Conservation (phyloP, 2,329 filamentous ascomycete species). For the Cladophialophora chaetospira region DNA sequence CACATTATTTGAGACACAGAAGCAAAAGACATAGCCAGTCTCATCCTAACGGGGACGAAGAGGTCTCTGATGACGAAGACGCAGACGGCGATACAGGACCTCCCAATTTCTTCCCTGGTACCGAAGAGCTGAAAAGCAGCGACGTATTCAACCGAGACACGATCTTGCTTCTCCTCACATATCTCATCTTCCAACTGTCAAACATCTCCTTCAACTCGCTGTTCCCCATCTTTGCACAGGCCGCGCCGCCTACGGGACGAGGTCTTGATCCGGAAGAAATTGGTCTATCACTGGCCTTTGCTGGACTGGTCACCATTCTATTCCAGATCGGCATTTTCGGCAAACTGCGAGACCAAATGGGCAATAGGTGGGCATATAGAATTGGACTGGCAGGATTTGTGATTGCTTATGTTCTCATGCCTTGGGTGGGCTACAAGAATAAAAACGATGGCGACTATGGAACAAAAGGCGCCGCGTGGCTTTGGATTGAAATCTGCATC, state of each 20-base stretch:
- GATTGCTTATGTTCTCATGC: constrained; percentile 81
- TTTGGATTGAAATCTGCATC: constrained; percentile 78
- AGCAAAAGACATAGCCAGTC: constrained; percentile 13
- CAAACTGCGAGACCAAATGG: constrained; percentile 72
- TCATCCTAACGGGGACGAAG: constrained; percentile 10
- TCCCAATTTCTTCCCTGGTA: constrained; percentile 40
- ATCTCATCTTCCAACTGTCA: constrained; percentile 88
- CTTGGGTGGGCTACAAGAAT: constrained; percentile 78
- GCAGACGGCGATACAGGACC: constrained; percentile 46
- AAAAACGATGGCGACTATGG: constrained; percentile 52
- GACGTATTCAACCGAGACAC: constrained; percentile 78
- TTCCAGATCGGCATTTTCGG: constrained; percentile 90
- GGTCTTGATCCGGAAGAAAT: constrained; percentile 76
- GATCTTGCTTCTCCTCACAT: constrained; percentile 76
- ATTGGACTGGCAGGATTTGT: constrained; percentile 77
- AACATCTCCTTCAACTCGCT: constrained; percentile 96
- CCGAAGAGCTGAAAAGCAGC: constrained; percentile 54
- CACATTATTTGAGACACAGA: constrained; percentile 57
- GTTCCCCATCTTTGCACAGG: constrained; percentile 88
- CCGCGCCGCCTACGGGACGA: constrained; percentile 73
- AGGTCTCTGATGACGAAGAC: constrained; percentile 30
- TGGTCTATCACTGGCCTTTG: constrained; percentile 80
- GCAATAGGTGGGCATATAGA: constrained; percentile 84
- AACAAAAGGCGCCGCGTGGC: constrained; percentile 65
- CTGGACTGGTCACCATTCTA: constrained; percentile 79